phyloP scores from a whole-genome alignment of 768 basidiomycete species.

The Xerocomus potaroensis region DNA sequence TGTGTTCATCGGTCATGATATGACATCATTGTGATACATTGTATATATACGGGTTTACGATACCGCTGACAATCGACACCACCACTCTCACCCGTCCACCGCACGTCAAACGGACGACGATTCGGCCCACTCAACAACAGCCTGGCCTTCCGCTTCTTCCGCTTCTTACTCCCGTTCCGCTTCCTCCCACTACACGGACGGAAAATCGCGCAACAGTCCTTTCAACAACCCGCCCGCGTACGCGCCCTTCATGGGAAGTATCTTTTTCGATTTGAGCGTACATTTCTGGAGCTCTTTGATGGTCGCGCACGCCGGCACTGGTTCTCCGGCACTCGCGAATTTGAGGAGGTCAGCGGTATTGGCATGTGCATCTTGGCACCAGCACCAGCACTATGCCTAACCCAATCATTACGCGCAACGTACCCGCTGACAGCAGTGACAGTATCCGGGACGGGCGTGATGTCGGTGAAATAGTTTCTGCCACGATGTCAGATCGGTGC shows the following conservation, averaged over 20 bases:
- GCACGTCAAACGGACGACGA: too few species aligned
- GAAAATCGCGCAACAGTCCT: constrained; percentile 28
- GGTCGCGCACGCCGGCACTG: constrained; percentile 22
- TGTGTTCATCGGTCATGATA: too few species aligned
- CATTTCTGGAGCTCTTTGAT: constrained; percentile 26
- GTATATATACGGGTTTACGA: too few species aligned
- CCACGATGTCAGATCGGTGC: constrained; percentile 19
- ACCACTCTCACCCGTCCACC: too few species aligned
- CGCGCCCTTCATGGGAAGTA: constrained; percentile 28
- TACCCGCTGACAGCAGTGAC: constrained; percentile 18
- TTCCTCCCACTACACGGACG: constrained; percentile 11
- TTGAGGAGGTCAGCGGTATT: constrained; percentile 35
- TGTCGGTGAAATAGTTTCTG: constrained; percentile 22
- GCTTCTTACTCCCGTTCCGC: constrained; percentile 19
- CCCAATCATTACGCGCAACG: neutral
- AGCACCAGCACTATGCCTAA: neutral
- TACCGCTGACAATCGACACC: too few species aligned
- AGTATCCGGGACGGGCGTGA: constrained; percentile 18
- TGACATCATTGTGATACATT: too few species aligned
- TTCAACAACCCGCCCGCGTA: constrained; percentile 29
- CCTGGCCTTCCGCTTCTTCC: constrained; percentile 13
- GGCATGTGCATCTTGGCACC: constrained; percentile 28
- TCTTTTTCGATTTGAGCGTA: constrained; percentile 15
- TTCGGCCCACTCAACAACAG: too few species aligned
- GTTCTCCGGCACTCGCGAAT: constrained; percentile 3